A percentile compares a stretch with the other conserved stretches of the same genome.
Evolutionary conservation across 2,329 filamentous ascomycete genomes (phyloP).

Genomic region (Aureobasidium sp.): DNA sequence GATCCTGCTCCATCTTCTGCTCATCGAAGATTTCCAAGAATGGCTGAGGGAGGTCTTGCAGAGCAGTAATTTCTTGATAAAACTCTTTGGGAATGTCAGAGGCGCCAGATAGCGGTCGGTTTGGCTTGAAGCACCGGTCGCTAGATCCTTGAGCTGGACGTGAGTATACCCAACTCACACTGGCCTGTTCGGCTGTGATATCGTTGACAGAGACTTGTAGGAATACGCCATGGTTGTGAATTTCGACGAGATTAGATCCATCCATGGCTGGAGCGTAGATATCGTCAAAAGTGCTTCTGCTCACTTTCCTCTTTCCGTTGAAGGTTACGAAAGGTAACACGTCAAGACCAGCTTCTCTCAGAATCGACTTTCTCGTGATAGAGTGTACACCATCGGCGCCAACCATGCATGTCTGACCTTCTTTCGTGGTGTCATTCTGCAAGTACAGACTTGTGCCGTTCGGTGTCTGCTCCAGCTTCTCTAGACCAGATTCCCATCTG

Average conservation of each 20-base stretch:
- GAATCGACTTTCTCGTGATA: conserved; percentile 24
- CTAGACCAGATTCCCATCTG: conserved; percentile 27
- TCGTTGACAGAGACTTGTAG: conserved; percentile 32
- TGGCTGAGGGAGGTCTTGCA: conserved; percentile 25
- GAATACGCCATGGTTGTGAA: conserved; percentile 20
- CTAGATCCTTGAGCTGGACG: conserved; percentile 24
- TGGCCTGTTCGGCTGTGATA: conserved; percentile 21
- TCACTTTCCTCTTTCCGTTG: conserved; percentile 27
- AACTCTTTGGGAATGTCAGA: conserved; percentile 31
- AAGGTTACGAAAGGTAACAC: conserved; percentile 34
- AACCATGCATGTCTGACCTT: conserved; percentile 24
- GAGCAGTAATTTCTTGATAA: conserved; percentile 27
- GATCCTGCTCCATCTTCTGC: conserved; percentile 28
- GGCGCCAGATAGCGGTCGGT: conserved; percentile 28
- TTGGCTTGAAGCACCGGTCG: conserved; percentile 32
- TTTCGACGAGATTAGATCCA: conserved; percentile 24
- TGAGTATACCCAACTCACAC: conserved; percentile 36
- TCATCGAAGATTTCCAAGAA: conserved; percentile 31
- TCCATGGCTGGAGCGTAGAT: conserved; percentile 19
- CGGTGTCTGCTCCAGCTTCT: conserved; percentile 13
- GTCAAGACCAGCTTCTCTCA: conserved; percentile 23
- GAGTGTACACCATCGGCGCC: conserved; percentile 37
- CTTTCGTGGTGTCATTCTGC: conserved; percentile 16
- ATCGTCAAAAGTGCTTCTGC: conserved; percentile 17
- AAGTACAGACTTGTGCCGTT: conserved; percentile 9